phyloP scores from a whole-genome alignment of 1,139 yeast species.

The Debaryomyces fabryi region DNA sequence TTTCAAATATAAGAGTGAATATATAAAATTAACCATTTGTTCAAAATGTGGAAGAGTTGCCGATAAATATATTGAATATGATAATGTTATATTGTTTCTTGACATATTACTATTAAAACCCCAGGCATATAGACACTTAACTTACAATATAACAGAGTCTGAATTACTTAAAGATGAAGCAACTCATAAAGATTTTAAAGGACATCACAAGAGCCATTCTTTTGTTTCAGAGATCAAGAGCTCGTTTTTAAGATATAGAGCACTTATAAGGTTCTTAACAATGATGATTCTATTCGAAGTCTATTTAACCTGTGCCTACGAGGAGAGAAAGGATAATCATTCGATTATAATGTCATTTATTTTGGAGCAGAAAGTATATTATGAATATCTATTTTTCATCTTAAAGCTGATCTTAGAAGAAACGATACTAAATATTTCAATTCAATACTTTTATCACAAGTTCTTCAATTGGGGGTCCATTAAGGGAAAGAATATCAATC shows the following conservation, averaged over 20 bases:
- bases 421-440: conserved; percentile 49
- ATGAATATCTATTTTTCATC: conserved; percentile 72
- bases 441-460: conserved; percentile 45
- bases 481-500: conserved; percentile 22
- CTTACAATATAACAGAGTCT: conserved; percentile 65
- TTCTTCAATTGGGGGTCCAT: conserved; percentile 35
- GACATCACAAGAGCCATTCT: not conserved
- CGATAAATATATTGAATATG: conserved; percentile 91
- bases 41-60: conserved; percentile 71
- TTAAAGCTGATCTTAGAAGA: conserved; percentile 64
- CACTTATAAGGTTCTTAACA: conserved; percentile 53
- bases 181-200: not conserved
- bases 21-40: conserved; percentile 81
- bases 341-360: conserved; percentile 33
- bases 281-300: conserved; percentile 84
- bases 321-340: conserved; percentile 57
- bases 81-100: conserved; percentile 77
- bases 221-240: not conserved
- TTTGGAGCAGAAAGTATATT: conserved; percentile 45
- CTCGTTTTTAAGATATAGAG: conserved; percentile 20
- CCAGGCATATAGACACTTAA: conserved; percentile 87
- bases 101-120: conserved; percentile 83
- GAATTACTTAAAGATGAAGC: conserved; percentile 23
- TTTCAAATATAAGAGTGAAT: conserved; percentile 73
- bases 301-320: conserved; percentile 88